Conservation (phyloP, 371 early-diverging fungal genomes). For the Enterocytospora artemiae region DNA sequence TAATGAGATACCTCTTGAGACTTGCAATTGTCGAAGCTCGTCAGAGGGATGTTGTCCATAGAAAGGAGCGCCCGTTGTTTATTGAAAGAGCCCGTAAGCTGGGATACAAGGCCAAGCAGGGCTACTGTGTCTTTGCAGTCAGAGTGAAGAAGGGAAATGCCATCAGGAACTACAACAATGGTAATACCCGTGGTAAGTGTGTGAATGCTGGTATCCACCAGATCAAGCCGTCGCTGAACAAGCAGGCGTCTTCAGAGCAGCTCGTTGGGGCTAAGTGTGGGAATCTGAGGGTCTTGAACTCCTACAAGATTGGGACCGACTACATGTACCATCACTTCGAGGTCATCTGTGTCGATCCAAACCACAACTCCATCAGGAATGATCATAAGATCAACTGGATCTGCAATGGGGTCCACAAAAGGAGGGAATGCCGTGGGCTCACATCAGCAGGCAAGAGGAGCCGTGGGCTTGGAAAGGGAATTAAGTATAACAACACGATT, state of each 20-base stretch:
- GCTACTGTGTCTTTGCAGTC: constrained; percentile 86
- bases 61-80: constrained; percentile 87
- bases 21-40: constrained; percentile 94
- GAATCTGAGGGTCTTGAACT: constrained; percentile 86
- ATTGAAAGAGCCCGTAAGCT: constrained; percentile 94
- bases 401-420: constrained; percentile 84
- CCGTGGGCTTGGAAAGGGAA: constrained; percentile 90
- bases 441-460: constrained; percentile 86
- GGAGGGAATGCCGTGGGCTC: constrained; percentile 89
- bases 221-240: constrained; percentile 81
- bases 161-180: constrained; percentile 80
- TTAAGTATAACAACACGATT: constrained; percentile 85
- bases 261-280: constrained; percentile 83
- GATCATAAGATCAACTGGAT: constrained; percentile 97
- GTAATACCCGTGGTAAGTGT: constrained; percentile 92
- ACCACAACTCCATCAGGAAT: constrained; percentile 85
- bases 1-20: constrained; percentile 88
- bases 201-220: constrained; percentile 85
- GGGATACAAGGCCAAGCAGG: constrained; percentile 96
- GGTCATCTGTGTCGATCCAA: constrained; percentile 89
- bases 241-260: constrained; percentile 82
- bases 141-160: constrained; percentile 93
- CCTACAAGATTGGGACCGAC: constrained; percentile 95
- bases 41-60: constrained; percentile 85
- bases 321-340: constrained; percentile 92